Conservation (phyloP, 495 filamentous ascomycete genomes). For the Xylaria acuta region DNA sequence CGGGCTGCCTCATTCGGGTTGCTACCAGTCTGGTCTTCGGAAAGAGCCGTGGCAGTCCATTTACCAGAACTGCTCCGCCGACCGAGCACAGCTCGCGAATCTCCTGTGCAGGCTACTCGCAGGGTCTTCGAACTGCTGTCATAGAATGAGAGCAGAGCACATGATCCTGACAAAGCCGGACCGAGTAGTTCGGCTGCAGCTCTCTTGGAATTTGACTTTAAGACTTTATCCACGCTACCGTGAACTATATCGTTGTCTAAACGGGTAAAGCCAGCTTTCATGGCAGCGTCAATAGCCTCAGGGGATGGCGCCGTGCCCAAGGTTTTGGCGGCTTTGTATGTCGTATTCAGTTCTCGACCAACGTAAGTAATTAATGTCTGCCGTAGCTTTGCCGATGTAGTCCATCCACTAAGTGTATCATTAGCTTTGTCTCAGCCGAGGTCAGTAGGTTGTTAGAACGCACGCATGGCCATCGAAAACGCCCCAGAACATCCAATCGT, state of each 20-base stretch:
- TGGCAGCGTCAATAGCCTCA: conserved; percentile 84
- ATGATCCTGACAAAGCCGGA: conserved; percentile 93
- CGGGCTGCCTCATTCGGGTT: conserved; percentile 83
- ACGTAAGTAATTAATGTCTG: conserved; percentile 91
- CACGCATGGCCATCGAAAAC: conserved; percentile 97
- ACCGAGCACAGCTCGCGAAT: conserved; percentile 91
- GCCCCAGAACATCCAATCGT: conserved; percentile 99
- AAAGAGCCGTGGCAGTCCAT: conserved; percentile 89
- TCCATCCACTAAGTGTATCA: conserved; percentile 75
- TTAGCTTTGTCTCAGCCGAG: conserved; percentile 31
- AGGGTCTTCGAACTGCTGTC: conserved; percentile 83
- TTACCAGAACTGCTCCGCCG: conserved; percentile 78
- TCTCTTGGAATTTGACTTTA: conserved; percentile 83
- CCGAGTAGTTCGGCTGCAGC: conserved; percentile 90
- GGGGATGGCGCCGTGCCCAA: conserved; percentile 65
- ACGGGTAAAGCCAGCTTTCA: conserved; percentile 87
- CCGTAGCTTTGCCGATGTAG: conserved; percentile 93
- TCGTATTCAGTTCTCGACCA: conserved; percentile 89
- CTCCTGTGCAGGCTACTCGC: conserved; percentile 91
- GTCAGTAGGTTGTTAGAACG: conserved; percentile 36
- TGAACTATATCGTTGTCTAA: conserved; percentile 94
- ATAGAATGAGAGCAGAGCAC: conserved; percentile 95
- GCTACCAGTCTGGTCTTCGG: conserved; percentile 89
- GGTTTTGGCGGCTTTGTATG: conserved; percentile 76
- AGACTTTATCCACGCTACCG: conserved; percentile 83